Evolutionary conservation across 345 rosid species (phyloP).

Genomic region (Salix suchowensis): DNA sequence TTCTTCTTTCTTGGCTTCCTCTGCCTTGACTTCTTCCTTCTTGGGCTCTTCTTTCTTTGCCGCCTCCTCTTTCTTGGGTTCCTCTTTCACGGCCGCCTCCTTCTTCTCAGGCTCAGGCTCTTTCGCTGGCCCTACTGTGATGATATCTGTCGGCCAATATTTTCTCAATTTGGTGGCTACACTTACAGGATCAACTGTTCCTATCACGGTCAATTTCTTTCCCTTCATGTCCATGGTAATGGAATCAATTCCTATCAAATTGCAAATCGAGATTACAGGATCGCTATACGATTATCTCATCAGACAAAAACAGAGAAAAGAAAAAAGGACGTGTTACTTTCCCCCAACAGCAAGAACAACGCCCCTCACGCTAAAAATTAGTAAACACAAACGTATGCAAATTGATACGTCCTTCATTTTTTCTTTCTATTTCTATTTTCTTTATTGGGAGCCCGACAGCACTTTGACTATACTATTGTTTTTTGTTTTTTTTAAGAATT

Average conservation of each 20-base stretch:
- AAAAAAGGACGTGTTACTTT: neutral
- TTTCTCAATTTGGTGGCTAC: conserved; percentile 75
- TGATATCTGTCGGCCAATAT: conserved; percentile 64
- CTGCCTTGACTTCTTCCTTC: conserved; percentile 29
- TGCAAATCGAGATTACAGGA: neutral
- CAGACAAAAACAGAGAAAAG: neutral
- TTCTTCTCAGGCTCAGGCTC: conserved; percentile 65
- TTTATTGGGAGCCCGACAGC: neutral
- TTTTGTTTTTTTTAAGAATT: too few species aligned
- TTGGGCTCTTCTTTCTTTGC: conserved; percentile 33
- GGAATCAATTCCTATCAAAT: conserved; percentile 64
- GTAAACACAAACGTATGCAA: neutral
- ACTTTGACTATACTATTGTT: too few species aligned
- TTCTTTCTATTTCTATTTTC: neutral
- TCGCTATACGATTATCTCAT: neutral
- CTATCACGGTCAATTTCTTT: conserved; percentile 65
- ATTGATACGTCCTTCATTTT: neutral
- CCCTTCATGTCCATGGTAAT: conserved; percentile 79
- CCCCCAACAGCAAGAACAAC: neutral
- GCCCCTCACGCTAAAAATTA: neutral
- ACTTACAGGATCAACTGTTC: conserved; percentile 67
- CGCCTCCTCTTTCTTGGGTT: conserved; percentile 39
- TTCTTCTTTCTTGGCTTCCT: conserved; percentile 18
- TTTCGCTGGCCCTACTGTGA: conserved; percentile 75
- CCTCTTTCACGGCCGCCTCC: conserved; percentile 47